Evolutionary conservation across 225 moss, liverwort and hornwort genomes (phyloP).

Genomic region (Antitrichia curtipendula): DNA sequence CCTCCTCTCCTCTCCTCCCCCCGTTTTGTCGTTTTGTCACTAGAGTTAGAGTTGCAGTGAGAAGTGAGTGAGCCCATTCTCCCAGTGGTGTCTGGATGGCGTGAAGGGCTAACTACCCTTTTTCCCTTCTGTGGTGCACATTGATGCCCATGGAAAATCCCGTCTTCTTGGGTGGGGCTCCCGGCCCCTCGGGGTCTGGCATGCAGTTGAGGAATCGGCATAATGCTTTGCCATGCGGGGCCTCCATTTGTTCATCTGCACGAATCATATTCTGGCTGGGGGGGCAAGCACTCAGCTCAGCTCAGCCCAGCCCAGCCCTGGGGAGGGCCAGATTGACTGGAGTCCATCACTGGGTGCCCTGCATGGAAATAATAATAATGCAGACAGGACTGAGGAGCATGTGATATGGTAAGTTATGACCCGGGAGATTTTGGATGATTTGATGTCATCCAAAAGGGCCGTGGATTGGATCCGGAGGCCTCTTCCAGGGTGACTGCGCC

Average conservation of each 20-base stretch:
- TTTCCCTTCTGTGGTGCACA: no score
- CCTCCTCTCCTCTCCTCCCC: no score
- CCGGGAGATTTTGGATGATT: slow-evolving; percentile 1
- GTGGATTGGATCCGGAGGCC: neutral
- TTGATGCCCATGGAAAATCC: neutral
- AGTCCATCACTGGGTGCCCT: neutral
- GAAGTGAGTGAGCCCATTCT: neutral
- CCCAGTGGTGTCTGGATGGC: no score
- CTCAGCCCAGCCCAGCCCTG: neutral
- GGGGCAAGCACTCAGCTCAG: neutral
- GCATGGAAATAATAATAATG: neutral
- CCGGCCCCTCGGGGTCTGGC: neutral
- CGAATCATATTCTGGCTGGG: neutral
- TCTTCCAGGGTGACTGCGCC: neutral
- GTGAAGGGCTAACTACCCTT: no score
- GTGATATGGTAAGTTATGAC: neutral
- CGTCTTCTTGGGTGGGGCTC: no score
- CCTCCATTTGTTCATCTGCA: neutral
- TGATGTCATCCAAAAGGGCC: neutral
- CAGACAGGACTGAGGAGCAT: neutral
- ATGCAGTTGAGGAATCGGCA: neutral
- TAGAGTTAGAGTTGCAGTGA: neutral
- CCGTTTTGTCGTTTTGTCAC: no score
- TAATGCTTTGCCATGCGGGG: neutral
- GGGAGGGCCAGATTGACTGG: neutral